These are phyloP conservation scores for Diaporthe longicolla DNA, from an alignment of 2,329 filamentous ascomycete species.

Conservation along the genomic window DNA sequence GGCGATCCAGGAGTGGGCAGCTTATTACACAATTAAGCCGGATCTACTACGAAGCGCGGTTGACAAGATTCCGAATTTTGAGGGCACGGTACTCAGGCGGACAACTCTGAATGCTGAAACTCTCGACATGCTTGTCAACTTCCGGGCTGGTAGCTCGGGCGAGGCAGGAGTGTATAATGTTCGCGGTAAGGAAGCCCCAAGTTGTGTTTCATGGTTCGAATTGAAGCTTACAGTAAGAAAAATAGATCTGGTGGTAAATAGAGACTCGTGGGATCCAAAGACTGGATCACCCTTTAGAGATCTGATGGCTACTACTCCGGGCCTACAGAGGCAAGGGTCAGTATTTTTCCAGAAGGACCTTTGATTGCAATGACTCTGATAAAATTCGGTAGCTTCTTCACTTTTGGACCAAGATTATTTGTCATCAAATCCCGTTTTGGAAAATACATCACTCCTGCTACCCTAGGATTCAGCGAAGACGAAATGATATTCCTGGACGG, in stretches of 20 bases:
- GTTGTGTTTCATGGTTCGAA: not conserved
- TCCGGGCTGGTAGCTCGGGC: too few species aligned
- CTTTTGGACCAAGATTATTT: not conserved
- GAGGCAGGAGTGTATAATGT: too few species aligned
- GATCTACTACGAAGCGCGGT: too few species aligned
- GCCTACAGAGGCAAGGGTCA: not conserved
- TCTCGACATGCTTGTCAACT: too few species aligned
- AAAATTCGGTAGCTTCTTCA: not conserved
- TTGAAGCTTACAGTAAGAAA: not conserved
- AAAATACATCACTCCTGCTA: not conserved
- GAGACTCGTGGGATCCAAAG: not conserved
- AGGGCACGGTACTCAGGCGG: too few species aligned
- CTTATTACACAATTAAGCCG: too few species aligned
- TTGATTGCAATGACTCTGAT: not conserved
- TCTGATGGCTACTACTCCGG: not conserved
- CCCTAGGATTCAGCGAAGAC: not conserved
- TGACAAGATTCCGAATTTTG: too few species aligned
- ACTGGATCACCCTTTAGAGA: not conserved
- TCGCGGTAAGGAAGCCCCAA: too few species aligned
- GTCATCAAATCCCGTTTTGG: not conserved
- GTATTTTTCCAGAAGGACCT: not conserved
- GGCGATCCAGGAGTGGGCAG: too few species aligned
- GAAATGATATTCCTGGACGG: not conserved
- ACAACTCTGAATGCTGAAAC: too few species aligned
- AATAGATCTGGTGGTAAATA: not conserved